Evolutionary conservation across 2,329 filamentous ascomycete species (phyloP), one percentile per base, ranked within the genome.

Genomic region (Colletotrichum nymphaeae): DNA sequence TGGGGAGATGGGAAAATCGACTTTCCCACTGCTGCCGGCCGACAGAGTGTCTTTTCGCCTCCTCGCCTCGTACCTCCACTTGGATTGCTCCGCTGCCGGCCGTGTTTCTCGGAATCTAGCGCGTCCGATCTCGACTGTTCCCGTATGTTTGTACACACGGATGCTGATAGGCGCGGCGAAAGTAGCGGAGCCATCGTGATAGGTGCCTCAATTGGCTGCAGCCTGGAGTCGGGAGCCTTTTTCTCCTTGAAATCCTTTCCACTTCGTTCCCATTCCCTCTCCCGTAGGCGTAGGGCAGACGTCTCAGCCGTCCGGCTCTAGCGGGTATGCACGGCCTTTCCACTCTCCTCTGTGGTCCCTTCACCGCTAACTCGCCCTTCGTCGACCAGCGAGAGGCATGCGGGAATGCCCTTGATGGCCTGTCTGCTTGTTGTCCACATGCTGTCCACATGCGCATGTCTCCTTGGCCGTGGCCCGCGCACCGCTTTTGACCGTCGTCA

Each of bases 81-180:
- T 64, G 59, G 26, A 59, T 59, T 59, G 30, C 70, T 72, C 70
- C 66, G 70, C 66, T 59, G 59, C 59, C 37, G 59, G 66, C 55
- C 67, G 42, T 59, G 37, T 67, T 68, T 57, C 65, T 67, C 69
- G 22, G 57, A 58, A 59, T 30, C 49, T 57, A 49, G 37, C 69
- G 24, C 35, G 55, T 68, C 69, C 69, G 65, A 69, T 55, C 26
- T 35, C 53, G 32, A 55, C 69, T 55, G 53, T 63, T 55, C 42
- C 26, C 26, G 53, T 28, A n/a, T 46, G 37, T 19, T 42, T 19
- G 37, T 42, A 60, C 42, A 53, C 52, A 69, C 66, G 9, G 30
- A 8, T 16, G 19, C 32, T 56, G 63, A 42, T 65, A 65, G 52
- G 52, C 53, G 28, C 66, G 59, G 59, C 63, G 67, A 42, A 32